Evolutionary conservation across 2,329 filamentous ascomycete genomes (phyloP), one percentile per base, ranked within the genome.

Genomic region (Colletotrichum sidae): DNA sequence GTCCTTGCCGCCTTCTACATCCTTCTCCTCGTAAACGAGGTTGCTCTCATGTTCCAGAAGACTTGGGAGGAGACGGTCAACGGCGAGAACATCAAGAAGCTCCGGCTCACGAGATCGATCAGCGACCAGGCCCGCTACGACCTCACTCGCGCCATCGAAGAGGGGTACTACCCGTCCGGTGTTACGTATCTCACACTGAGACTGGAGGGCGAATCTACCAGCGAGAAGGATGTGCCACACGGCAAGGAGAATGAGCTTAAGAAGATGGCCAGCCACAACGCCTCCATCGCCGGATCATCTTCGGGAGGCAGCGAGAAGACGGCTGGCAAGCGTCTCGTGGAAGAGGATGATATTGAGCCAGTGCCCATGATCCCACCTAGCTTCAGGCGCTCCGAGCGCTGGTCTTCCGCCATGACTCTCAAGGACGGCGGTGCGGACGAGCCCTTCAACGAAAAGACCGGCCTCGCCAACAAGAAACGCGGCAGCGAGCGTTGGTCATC

Each of bases 1-100:
- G 67, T 72, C 8, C 58, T 72, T 8, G 52, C 60, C 4, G 68
- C 54, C 8, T 68, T 71, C 13, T 73, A 72, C 42, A 47, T 63
- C n/a, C 45, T 69, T 6, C 66, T 72, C 1, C 42, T 71, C 6
- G 44, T 45, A 8, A 65, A 55, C 33, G 69, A 70, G 61, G 46
- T 69, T 10, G 64, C 56, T 17, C 65, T 67, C 35, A 52, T 67
- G 45, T 67, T 67, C 61, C 61, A 65, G 44, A 66, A 56, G 65
- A 59, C 65, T 3, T 67, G 65, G 65, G 56, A 62, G 12, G 63
- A 65, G 42, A 65, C 63, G 11, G 25, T 65, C 15, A 44, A 62
- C 33, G 58, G 35, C 10, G 58, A 65, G 41, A 62, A 65, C 52
- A 62, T 65, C 8, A 65, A 65, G 58, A 62, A 52, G 37, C 47